These are phyloP conservation scores for Penicillium paneum DNA, from an alignment of 2,329 filamentous ascomycete species.

Conservation along the genomic window DNA sequence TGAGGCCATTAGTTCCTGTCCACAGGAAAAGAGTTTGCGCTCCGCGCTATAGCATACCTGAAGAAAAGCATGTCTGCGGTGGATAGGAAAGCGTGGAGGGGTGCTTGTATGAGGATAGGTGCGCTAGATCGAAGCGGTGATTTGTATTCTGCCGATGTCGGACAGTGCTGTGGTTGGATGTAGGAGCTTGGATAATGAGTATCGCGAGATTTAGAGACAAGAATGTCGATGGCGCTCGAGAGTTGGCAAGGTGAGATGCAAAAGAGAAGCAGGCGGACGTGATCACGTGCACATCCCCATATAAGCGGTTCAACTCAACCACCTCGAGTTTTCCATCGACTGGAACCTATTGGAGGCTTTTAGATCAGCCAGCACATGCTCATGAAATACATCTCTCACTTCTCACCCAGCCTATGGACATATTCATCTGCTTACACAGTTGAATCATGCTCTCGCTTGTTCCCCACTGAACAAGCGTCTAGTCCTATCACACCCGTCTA, in stretches of 20 bases:
- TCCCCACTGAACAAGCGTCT: background rate
- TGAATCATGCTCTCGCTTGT: background rate
- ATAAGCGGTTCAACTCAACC: background rate
- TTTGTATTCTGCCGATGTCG: background rate
- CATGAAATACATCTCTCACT: background rate
- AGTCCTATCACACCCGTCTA: background rate
- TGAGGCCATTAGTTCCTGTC: background rate
- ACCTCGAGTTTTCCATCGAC: background rate
- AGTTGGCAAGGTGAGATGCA: background rate
- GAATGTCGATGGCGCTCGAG: background rate
- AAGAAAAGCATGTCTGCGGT: slow-evolving; percentile 51
- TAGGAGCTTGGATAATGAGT: background rate
- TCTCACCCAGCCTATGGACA: no score
- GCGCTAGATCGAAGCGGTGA: background rate
- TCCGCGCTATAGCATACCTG: slow-evolving; percentile 38
- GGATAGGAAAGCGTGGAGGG: slow-evolving; percentile 7
- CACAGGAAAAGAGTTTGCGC: background rate
- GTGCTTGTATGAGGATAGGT: background rate
- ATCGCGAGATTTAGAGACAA: background rate
- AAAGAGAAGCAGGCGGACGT: slow-evolving; percentile 3
- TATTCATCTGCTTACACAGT: background rate
- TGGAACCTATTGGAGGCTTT: background rate
- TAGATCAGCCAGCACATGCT: background rate
- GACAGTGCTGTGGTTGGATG: background rate
- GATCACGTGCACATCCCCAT: background rate